phyloP scores from a whole-genome alignment of 2,329 filamentous ascomycete genomes.

The Paecilomyces sp. region DNA sequence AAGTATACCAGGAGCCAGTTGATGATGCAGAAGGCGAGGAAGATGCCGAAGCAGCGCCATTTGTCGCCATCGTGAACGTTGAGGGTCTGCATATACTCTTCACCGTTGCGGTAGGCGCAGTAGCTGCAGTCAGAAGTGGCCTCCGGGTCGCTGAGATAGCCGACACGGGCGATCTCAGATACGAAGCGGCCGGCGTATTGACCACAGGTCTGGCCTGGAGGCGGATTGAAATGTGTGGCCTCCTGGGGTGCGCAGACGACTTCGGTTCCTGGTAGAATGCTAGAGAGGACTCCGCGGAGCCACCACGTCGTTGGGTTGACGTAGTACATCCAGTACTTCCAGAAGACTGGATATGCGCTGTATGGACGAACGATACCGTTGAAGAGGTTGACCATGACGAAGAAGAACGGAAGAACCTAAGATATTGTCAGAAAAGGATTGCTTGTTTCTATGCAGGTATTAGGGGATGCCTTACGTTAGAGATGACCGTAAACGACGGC shows the following conservation, averaged over 20 bases:
- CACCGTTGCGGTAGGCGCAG: constrained; percentile 59
- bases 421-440: constrained; percentile 1
- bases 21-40: constrained; percentile 61
- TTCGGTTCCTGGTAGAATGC: constrained; percentile 47
- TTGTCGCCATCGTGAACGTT: constrained; percentile 54
- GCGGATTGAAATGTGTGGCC: constrained; percentile 58
- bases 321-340: constrained; percentile 65
- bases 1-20: constrained; percentile 70
- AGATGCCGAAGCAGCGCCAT: constrained; percentile 67
- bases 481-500: constrained; percentile 70
- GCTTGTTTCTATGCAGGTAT: not conserved
- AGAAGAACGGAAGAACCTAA: constrained; percentile 66
- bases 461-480: constrained; percentile 42
- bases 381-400: constrained; percentile 69
- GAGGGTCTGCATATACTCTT: constrained; percentile 57
- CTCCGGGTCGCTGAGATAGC: constrained; percentile 58
- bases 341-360: constrained; percentile 58
- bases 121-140: constrained; percentile 59
- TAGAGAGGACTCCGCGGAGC: constrained; percentile 62
- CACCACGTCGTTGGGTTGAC: constrained; percentile 64
- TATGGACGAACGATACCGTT: constrained; percentile 72
- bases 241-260: constrained; percentile 52
- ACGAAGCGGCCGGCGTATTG: constrained; percentile 59
- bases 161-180: constrained; percentile 37
- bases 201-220: constrained; percentile 56